These are phyloP conservation scores for Pelargonium australe DNA, from an alignment of 441 rosid genomes.

Conservation along the genomic window DNA sequence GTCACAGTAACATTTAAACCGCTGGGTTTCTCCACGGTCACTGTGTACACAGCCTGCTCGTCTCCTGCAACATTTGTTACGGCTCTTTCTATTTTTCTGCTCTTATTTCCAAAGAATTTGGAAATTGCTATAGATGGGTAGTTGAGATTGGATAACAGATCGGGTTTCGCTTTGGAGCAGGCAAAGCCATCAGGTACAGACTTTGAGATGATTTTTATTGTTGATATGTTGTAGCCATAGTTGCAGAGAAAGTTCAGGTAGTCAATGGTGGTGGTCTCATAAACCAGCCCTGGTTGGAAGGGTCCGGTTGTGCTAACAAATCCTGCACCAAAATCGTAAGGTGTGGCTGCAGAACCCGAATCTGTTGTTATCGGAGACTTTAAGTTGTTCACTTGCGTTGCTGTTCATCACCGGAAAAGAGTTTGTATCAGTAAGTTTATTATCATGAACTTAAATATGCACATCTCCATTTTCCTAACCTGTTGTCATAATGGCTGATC, in stretches of 20 bases:
- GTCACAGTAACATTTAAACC: slow-evolving; percentile 34
- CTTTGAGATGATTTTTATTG: slow-evolving; percentile 40
- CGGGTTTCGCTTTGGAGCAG: slow-evolving; percentile 42
- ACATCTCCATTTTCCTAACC: slow-evolving; percentile 23
- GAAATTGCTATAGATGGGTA: slow-evolving; percentile 66
- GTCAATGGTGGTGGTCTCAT: slow-evolving; percentile 55
- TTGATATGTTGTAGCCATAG: slow-evolving; percentile 41
- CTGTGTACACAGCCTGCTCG: slow-evolving; percentile 32
- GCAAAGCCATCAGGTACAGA: slow-evolving; percentile 35
- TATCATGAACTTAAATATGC: not conserved
- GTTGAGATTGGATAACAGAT: slow-evolving; percentile 51
- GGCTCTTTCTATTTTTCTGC: slow-evolving; percentile 44
- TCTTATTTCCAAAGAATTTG: slow-evolving; percentile 27
- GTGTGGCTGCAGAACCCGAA: slow-evolving; percentile 45
- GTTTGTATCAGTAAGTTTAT: too few relatives aligned
- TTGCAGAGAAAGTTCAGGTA: slow-evolving; percentile 69
- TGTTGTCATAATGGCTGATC: slow-evolving; percentile 76
- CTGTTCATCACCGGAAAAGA: slow-evolving; percentile 29
- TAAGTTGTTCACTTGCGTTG: slow-evolving; percentile 51
- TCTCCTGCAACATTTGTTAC: slow-evolving; percentile 60
- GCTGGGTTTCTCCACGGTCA: slow-evolving; percentile 27
- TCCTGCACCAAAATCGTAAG: slow-evolving; percentile 68
- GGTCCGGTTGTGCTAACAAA: slow-evolving; percentile 47
- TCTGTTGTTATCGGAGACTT: slow-evolving; percentile 46
- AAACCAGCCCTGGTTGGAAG: slow-evolving; percentile 62